Conservation (phyloP, 1,284 basidiomycete species). For the Cutaneotrichosporon cavernicola region DNA sequence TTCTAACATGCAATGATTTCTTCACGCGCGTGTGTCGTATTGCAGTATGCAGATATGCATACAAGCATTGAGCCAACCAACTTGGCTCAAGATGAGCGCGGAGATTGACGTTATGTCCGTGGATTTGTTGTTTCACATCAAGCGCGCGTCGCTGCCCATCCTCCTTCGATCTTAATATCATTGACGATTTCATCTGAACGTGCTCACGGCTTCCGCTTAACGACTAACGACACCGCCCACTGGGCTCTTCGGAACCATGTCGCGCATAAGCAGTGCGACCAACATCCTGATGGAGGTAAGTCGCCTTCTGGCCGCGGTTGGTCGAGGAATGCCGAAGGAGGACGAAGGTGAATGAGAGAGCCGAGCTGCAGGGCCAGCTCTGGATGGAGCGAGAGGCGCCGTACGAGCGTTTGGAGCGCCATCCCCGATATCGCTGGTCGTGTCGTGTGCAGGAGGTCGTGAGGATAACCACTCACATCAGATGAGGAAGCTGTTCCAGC, state of each 20-base stretch:
- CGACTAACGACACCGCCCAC: neutral
- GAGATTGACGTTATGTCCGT: neutral
- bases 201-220: neutral
- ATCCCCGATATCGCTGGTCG: too few species aligned
- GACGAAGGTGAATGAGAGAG: too few species aligned
- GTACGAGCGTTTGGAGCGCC: too few species aligned
- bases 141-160: neutral
- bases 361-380: too few species aligned
- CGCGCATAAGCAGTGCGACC: constrained; percentile 7
- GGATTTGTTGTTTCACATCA: neutral
- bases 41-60: too few species aligned
- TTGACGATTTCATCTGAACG: neutral
- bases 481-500: constrained; percentile 61
- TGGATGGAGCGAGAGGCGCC: too few species aligned
- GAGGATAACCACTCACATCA: constrained; percentile 13
- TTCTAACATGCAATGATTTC: too few species aligned
- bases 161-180: neutral
- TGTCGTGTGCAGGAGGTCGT: neutral
- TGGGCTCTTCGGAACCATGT: constrained; percentile 1
- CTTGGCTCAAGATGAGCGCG: too few species aligned
- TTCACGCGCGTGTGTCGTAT: too few species aligned
- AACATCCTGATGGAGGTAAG: constrained; percentile 51
- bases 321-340: neutral
- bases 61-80: too few species aligned
- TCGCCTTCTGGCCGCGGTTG: neutral